Percentiles rank a stretch among this genome's conserved stretches.
These are phyloP conservation scores for Phytophthora sojae DNA, from an alignment of 352 stramenopile species.

Conservation along the genomic window DNA sequence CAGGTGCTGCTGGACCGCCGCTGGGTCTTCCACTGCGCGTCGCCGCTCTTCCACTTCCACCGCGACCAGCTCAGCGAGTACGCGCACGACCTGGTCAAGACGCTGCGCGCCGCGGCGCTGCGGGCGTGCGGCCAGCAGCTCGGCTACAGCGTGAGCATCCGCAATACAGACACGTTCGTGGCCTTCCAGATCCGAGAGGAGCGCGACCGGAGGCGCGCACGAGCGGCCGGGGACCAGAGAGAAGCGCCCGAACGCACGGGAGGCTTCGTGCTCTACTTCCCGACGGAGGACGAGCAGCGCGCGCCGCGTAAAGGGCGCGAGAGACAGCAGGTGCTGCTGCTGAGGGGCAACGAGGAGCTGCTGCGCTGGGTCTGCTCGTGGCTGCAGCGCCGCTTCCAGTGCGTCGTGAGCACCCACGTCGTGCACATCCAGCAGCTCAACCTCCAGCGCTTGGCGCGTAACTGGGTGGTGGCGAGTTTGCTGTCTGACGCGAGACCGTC, in stretches of 20 bases:
- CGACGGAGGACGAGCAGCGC: slow-evolving; percentile 42
- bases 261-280: slow-evolving; percentile 79
- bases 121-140: slow-evolving; percentile 57
- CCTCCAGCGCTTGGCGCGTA: slow-evolving; percentile 60
- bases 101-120: slow-evolving; percentile 58
- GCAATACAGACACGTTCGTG: slow-evolving; percentile 54
- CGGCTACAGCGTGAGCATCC: slow-evolving; percentile 73
- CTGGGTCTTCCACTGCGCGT: slow-evolving; percentile 75
- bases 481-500: slow-evolving; percentile 21
- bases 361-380: slow-evolving; percentile 62
- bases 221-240: not conserved
- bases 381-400: slow-evolving; percentile 81
- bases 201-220: slow-evolving; percentile 29
- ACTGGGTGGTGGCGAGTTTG: slow-evolving; percentile 54
- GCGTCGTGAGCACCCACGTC: slow-evolving; percentile 58
- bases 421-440: slow-evolving; percentile 60
- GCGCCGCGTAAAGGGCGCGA: slow-evolving; percentile 48
- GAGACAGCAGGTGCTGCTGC: slow-evolving; percentile 61
- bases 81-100: slow-evolving; percentile 73
- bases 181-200: slow-evolving; percentile 70
- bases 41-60: slow-evolving; percentile 68
- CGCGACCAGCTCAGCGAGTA: slow-evolving; percentile 56
- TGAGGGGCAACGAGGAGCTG: slow-evolving; percentile 65
- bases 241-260: slow-evolving; percentile 31
- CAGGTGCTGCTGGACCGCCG: slow-evolving; percentile 59